Conservation (phyloP, 257 asterid species). For the Solanum appendiculatum region DNA sequence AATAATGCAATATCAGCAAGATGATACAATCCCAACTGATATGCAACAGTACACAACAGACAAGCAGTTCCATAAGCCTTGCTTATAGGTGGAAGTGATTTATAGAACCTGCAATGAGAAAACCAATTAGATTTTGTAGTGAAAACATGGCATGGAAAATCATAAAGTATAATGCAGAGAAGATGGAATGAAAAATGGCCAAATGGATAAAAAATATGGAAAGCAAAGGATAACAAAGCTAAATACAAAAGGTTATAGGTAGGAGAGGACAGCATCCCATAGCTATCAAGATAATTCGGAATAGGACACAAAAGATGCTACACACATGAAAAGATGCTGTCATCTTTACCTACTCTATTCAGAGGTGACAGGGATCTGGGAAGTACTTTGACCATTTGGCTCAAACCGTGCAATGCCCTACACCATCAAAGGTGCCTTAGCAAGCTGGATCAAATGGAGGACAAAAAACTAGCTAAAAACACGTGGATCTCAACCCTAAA, state of each 20-base stretch:
- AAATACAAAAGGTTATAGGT: not conserved
- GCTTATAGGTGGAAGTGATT: constrained; percentile 91
- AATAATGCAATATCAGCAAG: constrained; percentile 45
- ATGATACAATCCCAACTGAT: constrained; percentile 49
- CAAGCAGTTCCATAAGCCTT: constrained; percentile 89
- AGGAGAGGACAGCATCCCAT: not conserved
- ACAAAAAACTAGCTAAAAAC: not conserved
- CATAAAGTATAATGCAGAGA: not conserved
- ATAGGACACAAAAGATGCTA: not conserved
- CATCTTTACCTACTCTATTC: not conserved
- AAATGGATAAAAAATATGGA: not conserved
- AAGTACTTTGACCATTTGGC: not conserved
- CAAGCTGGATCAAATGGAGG: not conserved
- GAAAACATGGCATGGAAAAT: not conserved
- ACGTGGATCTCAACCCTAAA: not conserved
- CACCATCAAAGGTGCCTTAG: not conserved
- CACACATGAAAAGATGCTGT: not conserved
- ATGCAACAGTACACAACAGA: constrained; percentile 42
- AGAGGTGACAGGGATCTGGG: not conserved
- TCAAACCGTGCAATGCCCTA: not conserved
- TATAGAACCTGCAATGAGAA: constrained; percentile 47
- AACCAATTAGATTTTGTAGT: constrained; percentile 1
- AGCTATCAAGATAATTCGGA: not conserved
- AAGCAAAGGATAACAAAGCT: not conserved
- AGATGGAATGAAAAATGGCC: not conserved